Evolutionary conservation across 768 basidiomycete species (phyloP).

Genomic region (Lentinula aciculospora): DNA sequence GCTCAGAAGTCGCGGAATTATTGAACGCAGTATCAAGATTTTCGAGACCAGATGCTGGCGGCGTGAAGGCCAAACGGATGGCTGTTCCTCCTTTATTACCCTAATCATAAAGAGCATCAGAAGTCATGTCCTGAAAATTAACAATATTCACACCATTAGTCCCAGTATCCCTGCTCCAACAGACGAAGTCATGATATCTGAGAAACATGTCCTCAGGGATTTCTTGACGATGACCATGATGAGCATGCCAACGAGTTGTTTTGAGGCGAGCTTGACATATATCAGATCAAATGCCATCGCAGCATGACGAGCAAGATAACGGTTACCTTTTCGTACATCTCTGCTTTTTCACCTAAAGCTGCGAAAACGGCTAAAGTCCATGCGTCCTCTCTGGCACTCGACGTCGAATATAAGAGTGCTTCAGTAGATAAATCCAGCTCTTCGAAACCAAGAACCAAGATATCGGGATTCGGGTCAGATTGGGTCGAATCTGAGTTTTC

Average conservation of each 20-base stretch:
- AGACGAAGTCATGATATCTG: constrained; percentile 41
- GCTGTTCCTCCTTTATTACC: constrained; percentile 83
- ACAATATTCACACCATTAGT: constrained; percentile 50
- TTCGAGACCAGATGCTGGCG: constrained; percentile 19
- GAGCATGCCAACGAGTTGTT: constrained; percentile 83
- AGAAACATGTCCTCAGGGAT: constrained; percentile 41
- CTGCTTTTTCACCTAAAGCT: constrained; percentile 61
- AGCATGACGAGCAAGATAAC: neutral
- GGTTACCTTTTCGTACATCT: constrained; percentile 65
- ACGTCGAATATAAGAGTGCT: constrained; percentile 66
- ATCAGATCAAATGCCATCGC: neutral
- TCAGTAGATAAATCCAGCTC: constrained; percentile 77
- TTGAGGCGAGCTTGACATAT: constrained; percentile 52
- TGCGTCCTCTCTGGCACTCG: constrained; percentile 58
- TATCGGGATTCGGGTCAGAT: constrained; percentile 44
- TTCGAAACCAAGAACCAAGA: constrained; percentile 75
- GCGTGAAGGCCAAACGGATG: constrained; percentile 53
- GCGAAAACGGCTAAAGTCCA: constrained; percentile 68
- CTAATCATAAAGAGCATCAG: constrained; percentile 26
- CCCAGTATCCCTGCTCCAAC: constrained; percentile 77
- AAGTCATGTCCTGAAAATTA: neutral
- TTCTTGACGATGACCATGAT: constrained; percentile 63
- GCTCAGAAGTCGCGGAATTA: neutral
- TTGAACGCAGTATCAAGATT: neutral
- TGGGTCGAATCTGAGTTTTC: constrained; percentile 14